A percentile compares a stretch with the other conserved stretches of the same genome.
Conservation (phyloP, 2,329 filamentous ascomycete genomes). For the Davidsoniella eucalypti region DNA sequence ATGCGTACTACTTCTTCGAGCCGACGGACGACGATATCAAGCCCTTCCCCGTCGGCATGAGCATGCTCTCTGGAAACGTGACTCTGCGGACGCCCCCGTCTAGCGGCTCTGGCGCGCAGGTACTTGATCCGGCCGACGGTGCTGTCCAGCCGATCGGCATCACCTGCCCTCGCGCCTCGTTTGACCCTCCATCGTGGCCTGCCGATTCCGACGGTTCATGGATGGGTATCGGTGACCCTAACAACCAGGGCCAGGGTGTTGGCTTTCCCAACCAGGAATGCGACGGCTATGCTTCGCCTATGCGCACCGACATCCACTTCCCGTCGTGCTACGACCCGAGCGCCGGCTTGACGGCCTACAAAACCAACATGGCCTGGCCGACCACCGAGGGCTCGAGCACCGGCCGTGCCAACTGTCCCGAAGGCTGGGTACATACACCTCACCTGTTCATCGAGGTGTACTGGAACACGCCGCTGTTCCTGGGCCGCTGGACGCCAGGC, state of each 20-base stretch:
- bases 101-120: conserved; percentile 27
- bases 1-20: conserved; percentile 62
- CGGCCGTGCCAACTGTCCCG: conserved; percentile 37
- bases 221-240: conserved; percentile 37
- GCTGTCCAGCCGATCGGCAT: conserved; percentile 38
- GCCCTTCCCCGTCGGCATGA: conserved; percentile 54
- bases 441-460: conserved; percentile 44
- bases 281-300: conserved; percentile 42
- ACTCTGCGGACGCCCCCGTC: conserved; percentile 39
- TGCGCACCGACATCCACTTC: conserved; percentile 53
- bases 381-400: conserved; percentile 24
- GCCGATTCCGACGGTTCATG: conserved; percentile 34
- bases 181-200: conserved; percentile 35
- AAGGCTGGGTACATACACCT: conserved; percentile 36
- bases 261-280: conserved; percentile 59
- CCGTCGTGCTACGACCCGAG: conserved; percentile 58
- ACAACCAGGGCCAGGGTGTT: conserved; percentile 37
- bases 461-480: conserved; percentile 40
- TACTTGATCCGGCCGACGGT: conserved; percentile 36
- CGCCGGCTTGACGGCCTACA: conserved; percentile 40
- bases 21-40: conserved; percentile 46
- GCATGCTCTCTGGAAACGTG: conserved; percentile 53
- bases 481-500: conserved; percentile 35
- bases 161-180: conserved; percentile 41
- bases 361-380: conserved; percentile 52